Conservation (phyloP, 2,329 filamentous ascomycete genomes). For the Trichocomaceae sp. region DNA sequence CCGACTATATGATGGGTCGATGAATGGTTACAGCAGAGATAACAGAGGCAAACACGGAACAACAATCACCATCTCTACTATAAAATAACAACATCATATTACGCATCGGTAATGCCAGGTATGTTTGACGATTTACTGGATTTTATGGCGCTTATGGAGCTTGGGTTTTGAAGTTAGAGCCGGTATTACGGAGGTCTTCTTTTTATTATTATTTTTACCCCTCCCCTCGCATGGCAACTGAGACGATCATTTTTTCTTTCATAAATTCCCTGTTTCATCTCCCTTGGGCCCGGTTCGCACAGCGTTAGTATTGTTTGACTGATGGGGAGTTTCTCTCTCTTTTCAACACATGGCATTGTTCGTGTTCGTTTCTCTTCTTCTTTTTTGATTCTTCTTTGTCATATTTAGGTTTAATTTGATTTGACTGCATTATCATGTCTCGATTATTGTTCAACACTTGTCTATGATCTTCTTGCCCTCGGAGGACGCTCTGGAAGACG, state of each 20-base stretch:
- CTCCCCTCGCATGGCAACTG: constrained; percentile 21
- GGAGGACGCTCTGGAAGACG: constrained; percentile 13
- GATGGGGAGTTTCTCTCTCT: constrained; percentile 9
- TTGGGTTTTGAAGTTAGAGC: constrained; percentile 34
- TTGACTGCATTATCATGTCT: constrained; percentile 9
- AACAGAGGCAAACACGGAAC: background rate
- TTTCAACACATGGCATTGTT: constrained; percentile 10
- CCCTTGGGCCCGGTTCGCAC: constrained; percentile 16
- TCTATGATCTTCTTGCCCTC: constrained; percentile 13
- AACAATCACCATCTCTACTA: background rate
- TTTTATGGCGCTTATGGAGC: constrained; percentile 37
- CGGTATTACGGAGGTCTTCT: constrained; percentile 36
- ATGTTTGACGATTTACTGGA: constrained; percentile 38
- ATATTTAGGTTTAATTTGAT: constrained; percentile 3
- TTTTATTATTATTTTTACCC: constrained; percentile 29
- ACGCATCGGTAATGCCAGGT: constrained; percentile 32
- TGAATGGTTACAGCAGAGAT: constrained; percentile 20
- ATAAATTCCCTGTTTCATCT: constrained; percentile 18
- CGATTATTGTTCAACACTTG: constrained; percentile 13
- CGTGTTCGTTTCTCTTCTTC: background rate
- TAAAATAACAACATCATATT: constrained; percentile 12
- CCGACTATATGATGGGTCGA: constrained; percentile 46
- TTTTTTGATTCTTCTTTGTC: constrained; percentile 11
- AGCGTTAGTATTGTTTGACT: constrained; percentile 21
- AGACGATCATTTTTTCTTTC: constrained; percentile 14